These are phyloP conservation scores for Adansonia digitata DNA, from an alignment of 345 rosid genomes.

Conservation along the genomic window DNA sequence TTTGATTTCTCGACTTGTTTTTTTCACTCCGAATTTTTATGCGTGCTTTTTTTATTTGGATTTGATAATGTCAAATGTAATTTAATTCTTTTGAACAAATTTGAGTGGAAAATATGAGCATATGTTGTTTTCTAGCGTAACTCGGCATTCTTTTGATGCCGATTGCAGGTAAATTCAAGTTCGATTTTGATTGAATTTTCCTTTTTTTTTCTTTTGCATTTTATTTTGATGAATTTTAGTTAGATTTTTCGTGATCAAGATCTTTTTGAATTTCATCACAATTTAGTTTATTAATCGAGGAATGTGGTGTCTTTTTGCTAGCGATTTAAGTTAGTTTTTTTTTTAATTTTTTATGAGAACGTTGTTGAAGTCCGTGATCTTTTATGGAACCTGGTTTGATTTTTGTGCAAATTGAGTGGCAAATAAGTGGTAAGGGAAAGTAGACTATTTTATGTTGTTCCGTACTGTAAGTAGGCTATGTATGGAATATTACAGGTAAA, in stretches of 20 bases:
- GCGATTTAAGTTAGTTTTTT: conserved; percentile 11
- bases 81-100: conserved; percentile 4
- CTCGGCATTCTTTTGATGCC: conserved; percentile 19
- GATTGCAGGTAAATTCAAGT: conserved; percentile 4
- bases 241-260: not conserved
- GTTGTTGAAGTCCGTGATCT: not conserved
- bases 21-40: not conserved
- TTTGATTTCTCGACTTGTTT: not conserved
- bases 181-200: not conserved
- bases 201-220: not conserved
- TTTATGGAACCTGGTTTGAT: conserved; percentile 1
- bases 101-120: conserved; percentile 18
- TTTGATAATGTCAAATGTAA: conserved; percentile 16
- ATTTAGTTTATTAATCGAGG: not conserved
- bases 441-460: not conserved
- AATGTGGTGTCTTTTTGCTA: conserved; percentile 21
- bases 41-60: not conserved
- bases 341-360: not conserved
- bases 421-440: not conserved
- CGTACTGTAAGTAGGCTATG: not conserved
- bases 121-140: conserved; percentile 24
- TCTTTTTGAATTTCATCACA: not conserved
- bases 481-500: not conserved
- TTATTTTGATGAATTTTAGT: not conserved
- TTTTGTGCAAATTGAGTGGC: not conserved